Base-by-base conservation (phyloP, 1,139 yeast genomes). In the Suhomyces choctaworum region DNA sequence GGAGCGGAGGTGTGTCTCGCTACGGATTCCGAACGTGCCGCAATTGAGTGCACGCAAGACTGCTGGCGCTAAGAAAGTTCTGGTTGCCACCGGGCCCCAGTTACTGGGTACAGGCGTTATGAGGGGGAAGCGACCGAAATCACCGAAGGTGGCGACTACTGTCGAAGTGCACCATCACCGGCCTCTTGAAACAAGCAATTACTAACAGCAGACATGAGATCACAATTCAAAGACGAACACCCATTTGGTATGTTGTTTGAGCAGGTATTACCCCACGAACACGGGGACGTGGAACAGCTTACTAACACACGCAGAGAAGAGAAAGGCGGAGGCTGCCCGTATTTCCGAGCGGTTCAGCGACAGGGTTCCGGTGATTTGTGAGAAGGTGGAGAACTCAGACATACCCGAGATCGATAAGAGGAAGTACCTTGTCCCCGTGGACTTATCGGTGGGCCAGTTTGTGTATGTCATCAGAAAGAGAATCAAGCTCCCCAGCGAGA, bases 401-500 rank as follows among this genome's bases (percentile, higher is more conserved):
- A 87, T 92, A 47, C 95, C 95, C 36, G 94, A 90, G 51, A 89
- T 92, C 58, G 98, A 92, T 64, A 92, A 92, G 75, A 84, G 96
- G 64, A 92, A 92, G 69, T 92, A 92, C 58, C 76, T 92, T 51
- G 98, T 92, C 8, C 98, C 98, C 8, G 84, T 92, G 22, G 98
- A 94, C 62, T 75, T 92, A 54, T 88, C 97, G 0, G 96, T 92
- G 42, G 98, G 98, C 24, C 98, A 92, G 64, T 90, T 92, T 69
- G 97, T 92, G 36, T 92, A 92, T 56, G 98, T 92, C 42, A 88
- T 92, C 53, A 82, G 98, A 65, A 89, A 90, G 70, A 82, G 98
- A 62, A 90, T 92, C 63, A 86, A 86, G 72, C 77, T 92, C 47
- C 96, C 97, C 29, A 87, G 96, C 27, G 98, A 92, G 64, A 90